These are phyloP conservation scores for Coemansia brasiliensis DNA, from an alignment of 192 early-diverging fungal genomes.

Conservation along the genomic window DNA sequence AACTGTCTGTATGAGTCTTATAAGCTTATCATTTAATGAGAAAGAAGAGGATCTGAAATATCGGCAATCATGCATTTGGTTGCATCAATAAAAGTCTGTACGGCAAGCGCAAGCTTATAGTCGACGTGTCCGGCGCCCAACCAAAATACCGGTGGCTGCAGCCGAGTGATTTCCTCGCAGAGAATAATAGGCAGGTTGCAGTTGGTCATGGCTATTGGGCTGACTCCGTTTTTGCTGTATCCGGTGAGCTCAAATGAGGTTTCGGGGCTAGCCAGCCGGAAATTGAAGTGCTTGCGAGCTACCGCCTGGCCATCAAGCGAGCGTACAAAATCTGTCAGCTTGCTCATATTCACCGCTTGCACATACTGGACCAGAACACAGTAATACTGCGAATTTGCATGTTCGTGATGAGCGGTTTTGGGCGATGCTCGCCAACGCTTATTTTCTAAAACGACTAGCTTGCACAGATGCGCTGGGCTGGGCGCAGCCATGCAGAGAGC, in stretches of 20 bases:
- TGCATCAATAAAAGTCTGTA: slow-evolving; percentile 59
- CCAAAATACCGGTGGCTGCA: slow-evolving; percentile 69
- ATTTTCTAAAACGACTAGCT: slow-evolving; percentile 87
- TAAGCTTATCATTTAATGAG: slow-evolving; percentile 13
- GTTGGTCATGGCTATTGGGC: slow-evolving; percentile 63
- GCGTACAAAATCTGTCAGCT: slow-evolving; percentile 66
- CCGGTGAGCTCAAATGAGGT: slow-evolving; percentile 70
- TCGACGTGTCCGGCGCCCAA: slow-evolving; percentile 83
- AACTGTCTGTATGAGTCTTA: slow-evolving; percentile 42
- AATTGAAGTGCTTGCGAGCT: slow-evolving; percentile 77
- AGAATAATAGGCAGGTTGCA: slow-evolving; percentile 65
- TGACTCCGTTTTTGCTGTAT: slow-evolving; percentile 67
- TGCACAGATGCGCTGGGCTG: slow-evolving; percentile 80
- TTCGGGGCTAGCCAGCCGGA: slow-evolving; percentile 67
- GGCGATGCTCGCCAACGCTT: slow-evolving; percentile 61
- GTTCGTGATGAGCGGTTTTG: too few species aligned
- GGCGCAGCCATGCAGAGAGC: slow-evolving; percentile 70
- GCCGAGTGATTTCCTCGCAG: slow-evolving; percentile 58
- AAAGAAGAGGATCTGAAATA: slow-evolving; percentile 16
- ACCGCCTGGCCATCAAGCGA: slow-evolving; percentile 50
- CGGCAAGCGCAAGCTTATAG: slow-evolving; percentile 77
- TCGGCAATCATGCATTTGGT: slow-evolving; percentile 28
- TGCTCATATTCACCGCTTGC: slow-evolving; percentile 61
- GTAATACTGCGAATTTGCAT: slow-evolving; percentile 52
- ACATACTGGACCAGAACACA: slow-evolving; percentile 70